phyloP scores from a whole-genome alignment of 1,139 yeast genomes.

The Protomyces lactucae-debilis region DNA sequence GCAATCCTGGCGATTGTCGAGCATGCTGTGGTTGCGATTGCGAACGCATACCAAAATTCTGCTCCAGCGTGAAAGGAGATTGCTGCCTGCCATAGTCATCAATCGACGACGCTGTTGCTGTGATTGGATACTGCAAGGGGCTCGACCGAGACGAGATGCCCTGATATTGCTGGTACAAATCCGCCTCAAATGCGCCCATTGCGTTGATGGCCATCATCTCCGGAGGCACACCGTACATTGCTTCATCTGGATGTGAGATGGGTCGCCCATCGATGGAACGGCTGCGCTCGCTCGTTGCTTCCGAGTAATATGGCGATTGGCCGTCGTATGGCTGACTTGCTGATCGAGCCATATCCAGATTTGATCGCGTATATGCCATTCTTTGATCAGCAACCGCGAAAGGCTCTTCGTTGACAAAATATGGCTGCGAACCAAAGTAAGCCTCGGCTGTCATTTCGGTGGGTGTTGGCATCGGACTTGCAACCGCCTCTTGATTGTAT shows the following conservation, averaged over 20 bases:
- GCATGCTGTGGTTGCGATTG: neutral
- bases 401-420: neutral
- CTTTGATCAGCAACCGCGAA: neutral
- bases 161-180: neutral
- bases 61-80: neutral
- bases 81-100: neutral
- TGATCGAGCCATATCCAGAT: neutral
- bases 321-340: neutral
- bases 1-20: too few relatives aligned
- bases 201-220: neutral
- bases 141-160: neutral
- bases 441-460: neutral
- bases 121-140: neutral
- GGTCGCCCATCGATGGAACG: neutral
- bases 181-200: neutral
- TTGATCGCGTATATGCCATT: neutral
- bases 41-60: neutral
- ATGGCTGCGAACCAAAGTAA: neutral
- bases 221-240: neutral
- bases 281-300: neutral
- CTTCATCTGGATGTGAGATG: neutral
- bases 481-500: neutral
- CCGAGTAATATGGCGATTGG: neutral
- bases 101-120: neutral
- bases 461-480: neutral